Evolutionary conservation across 345 rosid species (phyloP), one percentile per base, ranked within the genome.

Genomic region (Hibiscus syriacus): DNA sequence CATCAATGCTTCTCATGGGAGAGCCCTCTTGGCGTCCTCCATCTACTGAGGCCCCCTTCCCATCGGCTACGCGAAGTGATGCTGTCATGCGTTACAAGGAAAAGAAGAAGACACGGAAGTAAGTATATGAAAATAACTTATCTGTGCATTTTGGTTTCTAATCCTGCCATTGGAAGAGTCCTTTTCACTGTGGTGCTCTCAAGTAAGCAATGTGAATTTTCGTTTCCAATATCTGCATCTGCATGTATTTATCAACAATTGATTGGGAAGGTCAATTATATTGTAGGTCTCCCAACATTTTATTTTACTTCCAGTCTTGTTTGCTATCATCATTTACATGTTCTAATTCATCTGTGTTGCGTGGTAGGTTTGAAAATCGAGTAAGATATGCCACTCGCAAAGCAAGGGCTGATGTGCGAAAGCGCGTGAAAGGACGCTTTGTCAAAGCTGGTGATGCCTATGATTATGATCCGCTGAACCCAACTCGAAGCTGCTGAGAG

Each of bases 391-490:
- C 88, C 55, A 90, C 99, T 49, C 93, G 99, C 52, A 95, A 95
- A 83, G 99, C 97, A 64, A 86, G 99, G 79, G 99, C 99, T 58
- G 98, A 95, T 64, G 97, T 89, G 57, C 82, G 99, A 78, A 89
- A 76, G 80, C 93, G 99, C 26, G 99, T 88, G 67, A 95, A 92
- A 80, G 99, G 99, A 12, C 68, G 99, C 14, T 95, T 95, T 73
- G 92, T 95, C 68, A 95, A 95, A 80, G 93, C 96, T 49, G 98
- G 99, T 25, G 99, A 92, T 72, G 90, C 84, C 69, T 94, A 86
- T 76, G 98, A 94, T 76, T 94, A 89, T 57, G 98, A 94, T 53
- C 99, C 98, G 0, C 62, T 92, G 80, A 86, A 70, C 68, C 88
- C 72, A 66, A 88, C 98, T 68, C 83, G 93, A 80, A 94, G 99